These are phyloP conservation scores for Clitoria ternatea DNA, from an alignment of 306 rosid genomes.

Conservation along the genomic window DNA sequence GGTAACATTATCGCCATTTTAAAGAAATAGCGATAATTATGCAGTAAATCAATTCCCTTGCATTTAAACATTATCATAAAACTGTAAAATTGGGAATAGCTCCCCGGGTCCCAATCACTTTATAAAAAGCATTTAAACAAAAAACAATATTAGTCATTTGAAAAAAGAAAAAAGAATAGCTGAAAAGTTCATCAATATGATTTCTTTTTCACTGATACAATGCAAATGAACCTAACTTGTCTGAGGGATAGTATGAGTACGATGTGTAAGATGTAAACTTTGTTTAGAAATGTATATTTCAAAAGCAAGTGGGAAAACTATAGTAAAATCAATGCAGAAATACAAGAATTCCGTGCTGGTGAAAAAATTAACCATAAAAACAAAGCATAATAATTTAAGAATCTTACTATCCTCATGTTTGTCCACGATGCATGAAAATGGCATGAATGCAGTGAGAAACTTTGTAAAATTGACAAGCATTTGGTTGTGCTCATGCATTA, in stretches of 20 bases:
- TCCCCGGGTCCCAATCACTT: not conserved
- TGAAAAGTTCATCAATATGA: too few relatives aligned
- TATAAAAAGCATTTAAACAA: not conserved
- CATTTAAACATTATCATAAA: too few relatives aligned
- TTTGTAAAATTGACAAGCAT: not conserved
- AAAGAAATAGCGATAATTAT: not conserved
- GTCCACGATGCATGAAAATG: slow-evolving; percentile 11
- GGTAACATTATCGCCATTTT: not conserved
- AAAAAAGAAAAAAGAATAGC: not conserved
- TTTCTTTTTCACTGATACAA: too few relatives aligned
- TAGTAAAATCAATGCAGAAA: too few relatives aligned
- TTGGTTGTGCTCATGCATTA: not conserved
- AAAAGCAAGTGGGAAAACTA: too few relatives aligned
- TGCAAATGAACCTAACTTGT: too few relatives aligned
- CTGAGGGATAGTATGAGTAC: too few relatives aligned
- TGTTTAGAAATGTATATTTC: too few relatives aligned
- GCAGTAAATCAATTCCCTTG: not conserved
- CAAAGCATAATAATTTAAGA: not conserved
- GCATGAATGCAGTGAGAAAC: not conserved
- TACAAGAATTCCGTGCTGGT: not conserved
- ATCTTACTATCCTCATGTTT: not conserved
- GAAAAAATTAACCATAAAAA: not conserved
- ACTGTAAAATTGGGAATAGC: not conserved
- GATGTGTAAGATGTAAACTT: too few relatives aligned
- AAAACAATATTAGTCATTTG: not conserved